Base-by-base conservation (phyloP, 495 filamentous ascomycete species). In the Penicillium tannophilum region DNA sequence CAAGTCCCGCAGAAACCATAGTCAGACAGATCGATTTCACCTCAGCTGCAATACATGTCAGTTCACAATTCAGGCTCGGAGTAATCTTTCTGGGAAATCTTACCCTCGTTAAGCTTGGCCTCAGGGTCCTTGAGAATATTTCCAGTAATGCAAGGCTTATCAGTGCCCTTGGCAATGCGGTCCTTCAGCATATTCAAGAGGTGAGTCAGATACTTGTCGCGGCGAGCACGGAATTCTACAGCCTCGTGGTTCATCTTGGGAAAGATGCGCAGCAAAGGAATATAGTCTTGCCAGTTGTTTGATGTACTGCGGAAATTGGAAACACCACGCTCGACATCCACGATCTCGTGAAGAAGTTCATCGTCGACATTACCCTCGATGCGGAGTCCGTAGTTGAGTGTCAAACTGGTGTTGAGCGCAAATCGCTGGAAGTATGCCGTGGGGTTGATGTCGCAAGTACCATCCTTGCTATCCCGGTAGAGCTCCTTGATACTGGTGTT, bases 1-100 rank as follows among this genome's bases (percentile, higher is more conserved):
- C 88, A n/a, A 88, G 78, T 49, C 84, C 87, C 6, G 86, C 88
- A 14, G 84, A 87, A 5, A 90, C 88, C 87, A 91, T 91, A 28
- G 86, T 89, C 51, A 91, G 69, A 69, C 88, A 88, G 57, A 91
- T 87, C 3, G 85, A 88, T 62, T 88, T 88, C 30, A 90, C 80
- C 70, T 90, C 87, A 19, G 82, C 85, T 84, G 43, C 36, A 46
- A 39, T 33, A 10, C 10, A 16, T 12, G 44, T 65, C 56, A 63
- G 57, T 45, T 4, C n/a, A n/a, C 19, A 0, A 17, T 43, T 31
- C 35, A 17, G 1, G 6, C 16, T 9, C 20, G 26, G 41, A 2
- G 52, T n/a, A 8, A 26, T 17, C 28, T n/a, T 17, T 35, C 17
- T 30, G 16, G 23, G 14, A 39, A 10, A 10, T 67, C 70, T 64